Evolutionary conservation across 768 basidiomycete genomes (phyloP).

Genomic region (Leucocoprinus birnbaumii): DNA sequence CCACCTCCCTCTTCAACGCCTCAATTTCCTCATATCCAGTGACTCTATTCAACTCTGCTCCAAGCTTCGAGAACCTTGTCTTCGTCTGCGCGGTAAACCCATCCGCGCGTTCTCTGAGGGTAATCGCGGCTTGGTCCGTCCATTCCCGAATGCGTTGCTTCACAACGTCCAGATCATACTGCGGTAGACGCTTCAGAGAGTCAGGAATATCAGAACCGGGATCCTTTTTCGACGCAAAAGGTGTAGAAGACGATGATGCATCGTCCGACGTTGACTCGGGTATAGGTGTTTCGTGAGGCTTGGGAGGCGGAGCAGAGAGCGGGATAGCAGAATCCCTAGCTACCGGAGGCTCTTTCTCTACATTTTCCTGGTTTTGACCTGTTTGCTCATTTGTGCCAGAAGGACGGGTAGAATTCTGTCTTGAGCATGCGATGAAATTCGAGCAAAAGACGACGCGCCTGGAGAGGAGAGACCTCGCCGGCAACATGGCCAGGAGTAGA

Average conservation of each 20-base stretch:
- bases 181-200: slow-evolving; percentile 5
- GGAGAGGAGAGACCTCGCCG: slow-evolving; percentile 9
- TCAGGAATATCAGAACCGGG: not conserved
- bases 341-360: not conserved
- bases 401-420: slow-evolving; percentile 2
- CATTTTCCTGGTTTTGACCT: not conserved
- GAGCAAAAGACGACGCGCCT: slow-evolving; percentile 5
- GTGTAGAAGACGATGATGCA: not conserved
- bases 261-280: not conserved
- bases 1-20: slow-evolving; percentile 71
- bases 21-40: slow-evolving; percentile 95
- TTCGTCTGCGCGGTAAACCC: slow-evolving; percentile 54
- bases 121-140: slow-evolving; percentile 42
- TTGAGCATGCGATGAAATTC: not conserved
- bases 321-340: not conserved
- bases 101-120: slow-evolving; percentile 53
- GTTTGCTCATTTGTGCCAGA: not conserved
- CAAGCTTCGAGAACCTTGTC: slow-evolving; percentile 68
- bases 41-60: slow-evolving; percentile 75
- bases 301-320: not conserved
- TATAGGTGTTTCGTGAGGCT: not conserved
- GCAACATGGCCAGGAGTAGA: slow-evolving; percentile 5
- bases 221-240: not conserved
- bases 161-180: slow-evolving; percentile 33
- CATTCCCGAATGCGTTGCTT: slow-evolving; percentile 45